Conservation (phyloP, 2,329 filamentous ascomycete genomes). For the Ascochyta rabiei region DNA sequence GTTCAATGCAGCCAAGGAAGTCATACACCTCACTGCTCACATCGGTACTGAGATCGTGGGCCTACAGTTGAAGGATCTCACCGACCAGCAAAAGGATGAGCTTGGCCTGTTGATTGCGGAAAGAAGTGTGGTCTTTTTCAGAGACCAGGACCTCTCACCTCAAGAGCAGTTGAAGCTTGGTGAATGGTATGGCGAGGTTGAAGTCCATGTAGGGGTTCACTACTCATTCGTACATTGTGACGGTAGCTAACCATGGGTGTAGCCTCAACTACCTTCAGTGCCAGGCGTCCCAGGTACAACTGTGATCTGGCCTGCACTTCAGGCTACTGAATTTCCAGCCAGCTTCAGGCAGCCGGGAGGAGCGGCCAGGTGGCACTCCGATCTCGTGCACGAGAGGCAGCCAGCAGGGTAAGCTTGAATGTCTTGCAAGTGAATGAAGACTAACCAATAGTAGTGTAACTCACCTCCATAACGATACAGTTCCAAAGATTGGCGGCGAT, state of each 20-base stretch:
- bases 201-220: conserved; percentile 66
- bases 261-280: conserved; percentile 75
- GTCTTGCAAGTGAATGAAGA: not conserved
- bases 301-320: conserved; percentile 73
- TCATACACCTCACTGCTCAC: conserved; percentile 45
- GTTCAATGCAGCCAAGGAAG: conserved; percentile 50
- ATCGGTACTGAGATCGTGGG: conserved; percentile 46
- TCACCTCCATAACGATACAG: conserved; percentile 71
- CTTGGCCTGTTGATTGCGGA: conserved; percentile 52
- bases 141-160: conserved; percentile 54
- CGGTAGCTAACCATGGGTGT: not conserved
- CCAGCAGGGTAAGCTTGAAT: conserved; percentile 61
- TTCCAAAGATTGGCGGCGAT: conserved; percentile 70
- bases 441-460: conserved; percentile 56
- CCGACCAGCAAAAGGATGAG: conserved; percentile 57
- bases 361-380: conserved; percentile 71
- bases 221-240: not conserved
- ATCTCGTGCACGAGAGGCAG: conserved; percentile 73
- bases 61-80: conserved; percentile 57
- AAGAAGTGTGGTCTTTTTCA: conserved; percentile 57
- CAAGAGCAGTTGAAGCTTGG: conserved; percentile 42
- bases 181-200: conserved; percentile 58
- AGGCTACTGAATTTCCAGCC: conserved; percentile 65
- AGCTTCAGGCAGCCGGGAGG: conserved; percentile 72
- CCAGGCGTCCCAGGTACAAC: conserved; percentile 68